Percentiles rank a stretch among this genome's conserved stretches.
phyloP scores from a whole-genome alignment of 2,329 filamentous ascomycete species.

The Boeremia lycopersici region DNA sequence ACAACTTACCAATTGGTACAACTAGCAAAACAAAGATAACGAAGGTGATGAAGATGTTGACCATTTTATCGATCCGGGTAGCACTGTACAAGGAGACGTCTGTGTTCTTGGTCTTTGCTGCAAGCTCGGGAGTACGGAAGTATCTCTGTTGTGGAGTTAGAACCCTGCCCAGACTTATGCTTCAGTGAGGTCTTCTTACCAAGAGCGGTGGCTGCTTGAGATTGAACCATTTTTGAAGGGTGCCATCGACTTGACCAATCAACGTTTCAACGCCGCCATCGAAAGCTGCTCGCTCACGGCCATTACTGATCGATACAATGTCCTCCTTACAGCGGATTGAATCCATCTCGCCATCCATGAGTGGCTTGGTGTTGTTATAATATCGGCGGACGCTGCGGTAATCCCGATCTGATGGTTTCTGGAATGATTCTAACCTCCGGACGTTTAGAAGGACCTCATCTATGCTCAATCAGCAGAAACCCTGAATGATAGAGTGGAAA shows the following conservation, averaged over 20 bases:
- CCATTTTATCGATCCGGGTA: conserved; percentile 47
- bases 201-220: conserved; percentile 32
- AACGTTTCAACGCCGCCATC: conserved; percentile 48
- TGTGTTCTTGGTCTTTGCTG: conserved; percentile 44
- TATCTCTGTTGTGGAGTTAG: conserved; percentile 31
- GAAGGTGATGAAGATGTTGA: conserved; percentile 51
- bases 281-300: conserved; percentile 51
- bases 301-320: conserved; percentile 46
- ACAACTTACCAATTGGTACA: conserved; percentile 39
- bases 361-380: conserved; percentile 43
- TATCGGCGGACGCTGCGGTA: conserved; percentile 48
- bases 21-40: conserved; percentile 52
- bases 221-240: conserved; percentile 30
- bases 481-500: conserved; percentile 3
- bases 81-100: conserved; percentile 47
- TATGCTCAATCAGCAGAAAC: conserved; percentile 18
- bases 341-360: conserved; percentile 44
- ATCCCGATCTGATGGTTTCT: conserved; percentile 48
- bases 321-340: conserved; percentile 51
- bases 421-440: conserved; percentile 44
- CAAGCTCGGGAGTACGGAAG: conserved; percentile 49
- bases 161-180: neutral
- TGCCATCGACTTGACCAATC: conserved; percentile 34
- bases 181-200: conserved; percentile 10
- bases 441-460: conserved; percentile 50